Evolutionary conservation across 2,329 filamentous ascomycete species (phyloP).

Genomic region (Cytospora paraplurivora): DNA sequence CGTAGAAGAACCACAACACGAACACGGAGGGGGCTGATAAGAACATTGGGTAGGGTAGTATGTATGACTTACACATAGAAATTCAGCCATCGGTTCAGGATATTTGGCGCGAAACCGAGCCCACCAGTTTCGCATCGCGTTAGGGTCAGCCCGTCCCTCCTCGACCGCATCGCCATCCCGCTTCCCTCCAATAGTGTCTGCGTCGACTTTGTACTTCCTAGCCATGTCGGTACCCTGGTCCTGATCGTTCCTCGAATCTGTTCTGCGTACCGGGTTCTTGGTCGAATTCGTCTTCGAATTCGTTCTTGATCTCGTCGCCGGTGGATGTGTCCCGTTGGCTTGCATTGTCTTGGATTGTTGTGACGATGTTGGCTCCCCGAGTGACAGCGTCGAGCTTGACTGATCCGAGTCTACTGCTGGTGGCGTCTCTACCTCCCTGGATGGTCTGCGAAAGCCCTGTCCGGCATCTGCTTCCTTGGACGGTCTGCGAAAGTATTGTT

Average conservation of each 20-base stretch:
- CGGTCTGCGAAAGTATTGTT: neutral
- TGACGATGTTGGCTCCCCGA: slow-evolving; percentile 7
- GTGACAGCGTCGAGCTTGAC: neutral
- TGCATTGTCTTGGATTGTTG: neutral
- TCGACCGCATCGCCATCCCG: slow-evolving; percentile 31
- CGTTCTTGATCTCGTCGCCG: too few relatives aligned
- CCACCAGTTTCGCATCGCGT: slow-evolving; percentile 36
- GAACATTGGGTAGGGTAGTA: too few relatives aligned
- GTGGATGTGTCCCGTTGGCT: too few relatives aligned
- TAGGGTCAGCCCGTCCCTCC: slow-evolving; percentile 30
- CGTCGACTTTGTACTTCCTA: slow-evolving; percentile 34
- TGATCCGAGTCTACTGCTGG: slow-evolving; percentile 5
- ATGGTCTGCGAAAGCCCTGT: neutral
- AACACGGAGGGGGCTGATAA: too few relatives aligned
- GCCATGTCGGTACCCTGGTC: slow-evolving; percentile 25
- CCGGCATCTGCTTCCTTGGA: slow-evolving; percentile 7
- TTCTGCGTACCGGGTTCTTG: too few relatives aligned
- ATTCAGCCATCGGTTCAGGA: slow-evolving; percentile 36
- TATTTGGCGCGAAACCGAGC: slow-evolving; percentile 36
- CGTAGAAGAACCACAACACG: too few relatives aligned
- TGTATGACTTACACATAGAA: slow-evolving; percentile 27
- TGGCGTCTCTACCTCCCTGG: slow-evolving; percentile 4
- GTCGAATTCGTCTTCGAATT: too few relatives aligned
- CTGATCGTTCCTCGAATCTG: slow-evolving; percentile 26
- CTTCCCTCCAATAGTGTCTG: slow-evolving; percentile 32